Conservation (phyloP, 192 early-diverging fungal species). For the Rhizophlyctis rosea region DNA sequence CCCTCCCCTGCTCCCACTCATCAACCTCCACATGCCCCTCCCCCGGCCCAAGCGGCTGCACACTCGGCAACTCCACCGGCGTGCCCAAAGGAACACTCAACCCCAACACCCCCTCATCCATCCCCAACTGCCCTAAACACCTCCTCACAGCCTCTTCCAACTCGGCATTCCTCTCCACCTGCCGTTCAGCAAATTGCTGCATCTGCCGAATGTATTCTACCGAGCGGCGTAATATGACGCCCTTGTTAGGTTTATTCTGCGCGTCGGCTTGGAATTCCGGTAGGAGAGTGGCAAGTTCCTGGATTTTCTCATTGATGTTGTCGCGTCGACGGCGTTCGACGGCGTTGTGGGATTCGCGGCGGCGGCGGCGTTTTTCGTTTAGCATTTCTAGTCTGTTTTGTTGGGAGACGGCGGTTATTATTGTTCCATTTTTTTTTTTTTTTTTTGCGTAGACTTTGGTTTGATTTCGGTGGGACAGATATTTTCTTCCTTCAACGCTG, state of each 20-base stretch:
- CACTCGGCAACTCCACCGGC: slow-evolving; percentile 39
- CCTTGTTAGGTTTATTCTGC: slow-evolving; percentile 93
- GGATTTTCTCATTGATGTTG: slow-evolving; percentile 98
- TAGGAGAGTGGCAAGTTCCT: slow-evolving; percentile 78
- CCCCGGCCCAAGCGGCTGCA: not conserved
- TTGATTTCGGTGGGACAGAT: no score
- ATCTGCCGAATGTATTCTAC: slow-evolving; percentile 92
- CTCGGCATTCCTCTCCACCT: slow-evolving; percentile 65
- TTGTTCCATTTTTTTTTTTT: no score
- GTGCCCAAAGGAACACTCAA: slow-evolving; percentile 48
- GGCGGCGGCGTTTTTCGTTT: slow-evolving; percentile 85
- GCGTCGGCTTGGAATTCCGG: slow-evolving; percentile 69
- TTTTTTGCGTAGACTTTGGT: no score
- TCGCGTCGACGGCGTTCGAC: slow-evolving; percentile 94
- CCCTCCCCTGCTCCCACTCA: not conserved
- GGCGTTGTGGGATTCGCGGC: slow-evolving; percentile 96
- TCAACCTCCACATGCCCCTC: not conserved
- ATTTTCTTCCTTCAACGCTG: no score
- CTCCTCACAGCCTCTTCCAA: slow-evolving; percentile 59
- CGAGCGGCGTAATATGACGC: slow-evolving; percentile 85
- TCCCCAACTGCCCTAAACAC: slow-evolving; percentile 40
- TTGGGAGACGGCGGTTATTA: no score
- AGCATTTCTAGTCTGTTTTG: slow-evolving; percentile 31
- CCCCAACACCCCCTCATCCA: slow-evolving; percentile 44
- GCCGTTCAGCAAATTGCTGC: slow-evolving; percentile 61